Base-by-base conservation (phyloP, 371 early-diverging fungal genomes). In the Mucor ambiguus region DNA sequence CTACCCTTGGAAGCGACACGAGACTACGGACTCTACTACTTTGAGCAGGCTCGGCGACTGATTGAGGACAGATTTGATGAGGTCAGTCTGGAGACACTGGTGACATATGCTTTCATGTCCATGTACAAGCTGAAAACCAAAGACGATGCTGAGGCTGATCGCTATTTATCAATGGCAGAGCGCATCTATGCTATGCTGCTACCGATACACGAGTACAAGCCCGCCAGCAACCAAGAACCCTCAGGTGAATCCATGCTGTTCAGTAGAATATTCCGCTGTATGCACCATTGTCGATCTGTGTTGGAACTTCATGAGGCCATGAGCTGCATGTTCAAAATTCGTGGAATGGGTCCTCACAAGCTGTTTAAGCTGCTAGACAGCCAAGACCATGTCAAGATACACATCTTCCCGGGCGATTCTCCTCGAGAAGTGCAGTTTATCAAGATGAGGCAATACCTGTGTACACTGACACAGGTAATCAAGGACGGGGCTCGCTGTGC, bases 51-150 rank as follows among this genome's bases (percentile, higher is more conserved):
- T 2, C 69, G 71, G 6, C 71, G 74, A 3, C 30, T 71, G 30
- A 35, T 76, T 9, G 52, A 62, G 10, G 82, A 82, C 4, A 65
- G 64, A 3, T 79, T 82, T 58, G 82, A 82, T 44, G 69, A 77
- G n/a, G 37, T 64, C 20, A 64, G 30, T 10, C 22, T 82, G 32
- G 82, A 82, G 30, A 67, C 67, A 2, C 38, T 74, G 11, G 20
- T 66, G 3, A 66, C 73, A 0, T 78, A 69, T 61, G 48, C 46
- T 2, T 76, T 63, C 29, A 54, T 82, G 67, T 56, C 76, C 0
- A 20, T 67, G 0, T 76, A 74, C 60, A 74, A 75, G 55, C 1
- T 73, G 5, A 75, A 68, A 3, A 16, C 54, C 9, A 20, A 58
- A 6, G 62, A 70, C 1, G 56, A 58, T 3, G 28, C 49, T 1